Evolutionary conservation across 2,329 filamentous ascomycete genomes (phyloP).

Genomic region (Cladosporium halotolerans): DNA sequence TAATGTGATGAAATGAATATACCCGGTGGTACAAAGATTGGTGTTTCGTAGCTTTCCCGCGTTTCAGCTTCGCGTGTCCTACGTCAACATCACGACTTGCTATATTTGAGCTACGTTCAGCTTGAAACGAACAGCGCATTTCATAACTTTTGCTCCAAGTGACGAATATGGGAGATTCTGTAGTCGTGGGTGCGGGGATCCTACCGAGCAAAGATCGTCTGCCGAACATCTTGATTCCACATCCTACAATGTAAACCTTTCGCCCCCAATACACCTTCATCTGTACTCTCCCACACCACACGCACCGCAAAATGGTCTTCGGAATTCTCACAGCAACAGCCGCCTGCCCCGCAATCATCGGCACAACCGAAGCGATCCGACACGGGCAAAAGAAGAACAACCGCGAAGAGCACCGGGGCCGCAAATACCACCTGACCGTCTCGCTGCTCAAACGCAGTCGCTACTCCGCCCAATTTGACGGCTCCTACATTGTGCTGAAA

Average conservation of each 20-base stretch:
- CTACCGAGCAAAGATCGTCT: too few relatives aligned
- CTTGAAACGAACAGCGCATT: too few relatives aligned
- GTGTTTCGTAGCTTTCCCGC: background rate
- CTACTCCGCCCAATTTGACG: constrained; percentile 25
- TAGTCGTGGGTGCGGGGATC: too few relatives aligned
- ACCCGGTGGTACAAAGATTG: background rate
- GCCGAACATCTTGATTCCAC: too few relatives aligned
- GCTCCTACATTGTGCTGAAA: constrained; percentile 25
- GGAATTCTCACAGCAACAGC: constrained; percentile 29
- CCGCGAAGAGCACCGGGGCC: constrained; percentile 28
- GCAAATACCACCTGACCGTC: constrained; percentile 27
- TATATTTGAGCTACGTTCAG: too few relatives aligned
- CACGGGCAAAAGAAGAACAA: constrained; percentile 28
- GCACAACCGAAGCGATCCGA: constrained; percentile 30
- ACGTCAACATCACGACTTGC: too few relatives aligned
- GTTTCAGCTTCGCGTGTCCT: background rate
- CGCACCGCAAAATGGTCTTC: constrained; percentile 23
- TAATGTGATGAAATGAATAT: constrained; percentile 1
- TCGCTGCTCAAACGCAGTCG: constrained; percentile 20
- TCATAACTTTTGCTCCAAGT: too few relatives aligned
- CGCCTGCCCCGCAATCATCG: constrained; percentile 30
- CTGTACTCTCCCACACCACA: background rate
- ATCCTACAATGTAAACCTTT: too few relatives aligned
- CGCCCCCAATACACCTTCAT: background rate
- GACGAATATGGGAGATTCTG: too few relatives aligned